A percentile compares a stretch with the other conserved stretches of the same genome.
phyloP scores from a whole-genome alignment of 2,329 filamentous ascomycete genomes.

The Fulvia fulva region DNA sequence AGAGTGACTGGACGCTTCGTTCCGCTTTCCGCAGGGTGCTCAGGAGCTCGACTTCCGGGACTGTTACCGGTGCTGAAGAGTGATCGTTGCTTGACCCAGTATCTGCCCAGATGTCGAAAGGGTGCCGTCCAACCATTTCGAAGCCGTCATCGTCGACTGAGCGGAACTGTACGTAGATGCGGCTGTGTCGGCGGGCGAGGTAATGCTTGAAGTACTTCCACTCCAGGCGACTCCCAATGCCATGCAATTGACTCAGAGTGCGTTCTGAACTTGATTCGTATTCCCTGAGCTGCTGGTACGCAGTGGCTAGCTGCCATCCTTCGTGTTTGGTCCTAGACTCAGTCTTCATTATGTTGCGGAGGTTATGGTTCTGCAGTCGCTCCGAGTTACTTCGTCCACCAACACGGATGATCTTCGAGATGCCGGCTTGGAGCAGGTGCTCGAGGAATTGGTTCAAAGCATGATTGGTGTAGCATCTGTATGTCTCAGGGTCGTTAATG shows the following conservation, averaged over 20 bases:
- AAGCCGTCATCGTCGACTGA: not conserved
- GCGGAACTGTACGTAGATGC: too few relatives aligned
- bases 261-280: too few relatives aligned
- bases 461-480: conserved; percentile 51
- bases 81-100: not conserved
- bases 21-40: not conserved
- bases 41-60: not conserved
- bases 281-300: not conserved
- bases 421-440: conserved; percentile 49
- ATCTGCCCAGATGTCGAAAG: not conserved
- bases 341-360: conserved; percentile 38
- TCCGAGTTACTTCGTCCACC: conserved; percentile 53
- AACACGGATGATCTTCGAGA: conserved; percentile 59
- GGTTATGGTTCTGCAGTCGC: conserved; percentile 48
- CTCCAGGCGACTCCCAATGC: not conserved
- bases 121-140: not conserved
- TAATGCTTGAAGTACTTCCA: not conserved
- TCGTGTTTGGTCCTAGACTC: conserved; percentile 7
- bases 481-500: too few relatives aligned
- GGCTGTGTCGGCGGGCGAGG: not conserved
- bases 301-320: not conserved
- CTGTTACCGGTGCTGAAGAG: not conserved
- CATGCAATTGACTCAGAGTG: not conserved
- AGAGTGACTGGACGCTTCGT: too few relatives aligned
- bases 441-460: conserved; percentile 58